Base-by-base conservation (phyloP, 192 early-diverging fungal species). In the Entomortierella beljakovae region DNA sequence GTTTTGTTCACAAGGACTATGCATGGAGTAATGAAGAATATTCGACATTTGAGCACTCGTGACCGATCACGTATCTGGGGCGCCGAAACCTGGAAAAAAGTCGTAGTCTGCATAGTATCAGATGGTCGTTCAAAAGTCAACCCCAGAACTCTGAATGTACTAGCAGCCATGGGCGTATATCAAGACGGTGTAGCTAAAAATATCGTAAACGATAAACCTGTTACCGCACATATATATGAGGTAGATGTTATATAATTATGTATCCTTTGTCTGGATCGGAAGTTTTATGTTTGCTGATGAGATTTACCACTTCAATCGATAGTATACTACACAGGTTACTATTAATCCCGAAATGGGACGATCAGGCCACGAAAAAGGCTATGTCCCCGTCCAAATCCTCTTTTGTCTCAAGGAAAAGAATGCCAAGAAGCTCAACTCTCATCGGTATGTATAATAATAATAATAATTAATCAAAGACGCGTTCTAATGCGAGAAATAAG, bases 371-470 rank as follows among this genome's bases (percentile, higher is more conserved):
- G 54, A 57, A 6, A 57, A 57, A 93, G 38, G 82, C 87, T 57
- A 83, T 69, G 92, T 93, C 20, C 96, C 96, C 3, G 88, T 94
- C 46, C 96, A 97, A 81, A 88, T 96, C 33, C 72, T 97, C 34
- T 97, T 96, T 82, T 96, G 93, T 68, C 84, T 97, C 50, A 97
- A 97, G 85, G 94, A 95, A 68, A 89, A 95, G 84, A 97, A 97
- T 85, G 89, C 89, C 46, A 97, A 97, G 58, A 89, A 93, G 85
- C 92, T 97, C 84, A 97, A 97, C 85, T 95, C 93, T 23, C 96
- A 97, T 71, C 89, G 95, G 59, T 57, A 57, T 46, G 43, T 11
- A 46, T 20, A 20, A 46, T 46, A n/a, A n/a, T n/a, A n/a, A n/a
- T n/a, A n/a, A n/a, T n/a, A n/a, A n/a, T n/a, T n/a, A n/a, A n/a